Base-by-base conservation (phyloP, 305 asterid species). In the Plantago coronopus region DNA sequence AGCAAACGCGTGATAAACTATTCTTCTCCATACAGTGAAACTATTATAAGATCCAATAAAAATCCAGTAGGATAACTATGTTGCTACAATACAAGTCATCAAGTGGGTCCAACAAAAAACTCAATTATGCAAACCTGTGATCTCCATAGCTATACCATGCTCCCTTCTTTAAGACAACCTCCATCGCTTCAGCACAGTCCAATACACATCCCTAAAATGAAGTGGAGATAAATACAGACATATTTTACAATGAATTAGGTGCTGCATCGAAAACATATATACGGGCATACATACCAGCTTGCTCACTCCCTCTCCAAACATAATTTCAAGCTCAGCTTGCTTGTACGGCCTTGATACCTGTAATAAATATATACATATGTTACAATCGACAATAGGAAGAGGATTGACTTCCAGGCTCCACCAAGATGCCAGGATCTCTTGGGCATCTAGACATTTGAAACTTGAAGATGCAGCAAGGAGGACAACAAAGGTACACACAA, bases 311-410 rank as follows among this genome's bases (percentile, higher is more conserved):
- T 94, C 99, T 63, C 99, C 96, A 67, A 89, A 94, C 69, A 86
- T 83, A 31, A 89, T 90, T 77, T 94, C 99, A 75, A 94, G 87
- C 71, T 94, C 99, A 59, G 97, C 99, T 82, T 94, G 97, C 77
- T 85, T 94, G 79, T 89, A 94, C n/a, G 97, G 99, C 78, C 99
- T 87, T 18, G 97, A 94, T 37, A 94, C 99, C 98, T 88, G 79
- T 60, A 57, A 75, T 17, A 23, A 60, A 48, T 19, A 25, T 2
- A 15, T 19, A 53, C 3, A 37, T 50, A 29, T 54, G 54, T 42
- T 17, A 23, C 23, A 43, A 43, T 61, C 19, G 61, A 65, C 58
- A 49, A 20, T 31, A 20, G 47, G 16, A 38, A 49, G 51, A 45
- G 56, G 37, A n/a, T n/a, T 1, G 23, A 37, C 19, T 23, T 46